Conservation (phyloP, 75 land plant species). For the Picea glauca region DNA sequence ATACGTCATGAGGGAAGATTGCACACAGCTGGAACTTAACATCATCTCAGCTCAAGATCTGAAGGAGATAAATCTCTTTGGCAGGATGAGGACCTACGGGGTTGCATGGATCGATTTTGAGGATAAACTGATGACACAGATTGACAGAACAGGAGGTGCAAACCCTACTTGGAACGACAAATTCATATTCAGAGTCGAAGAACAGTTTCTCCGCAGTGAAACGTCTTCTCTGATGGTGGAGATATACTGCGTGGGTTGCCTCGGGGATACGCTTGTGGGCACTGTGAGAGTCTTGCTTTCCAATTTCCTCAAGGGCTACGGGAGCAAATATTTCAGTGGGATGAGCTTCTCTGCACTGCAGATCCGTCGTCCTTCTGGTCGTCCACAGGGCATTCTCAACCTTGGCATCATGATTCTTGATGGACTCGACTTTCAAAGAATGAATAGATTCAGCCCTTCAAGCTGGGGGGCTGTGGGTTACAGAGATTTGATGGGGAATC, state of each 20-base stretch:
- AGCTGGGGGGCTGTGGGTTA: slow-evolving; percentile 25
- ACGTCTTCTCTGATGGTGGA: slow-evolving; percentile 40
- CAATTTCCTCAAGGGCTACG: slow-evolving; percentile 12
- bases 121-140: slow-evolving; percentile 28
- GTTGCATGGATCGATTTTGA: slow-evolving; percentile 35
- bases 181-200: slow-evolving; percentile 38
- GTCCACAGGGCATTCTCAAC: slow-evolving; percentile 62
- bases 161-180: slow-evolving; percentile 53
- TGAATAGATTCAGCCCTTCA: slow-evolving; percentile 23
- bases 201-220: slow-evolving; percentile 24
- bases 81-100: too few species aligned
- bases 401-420: slow-evolving; percentile 44
- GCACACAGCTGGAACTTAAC: too few species aligned
- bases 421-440: slow-evolving; percentile 8
- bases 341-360: slow-evolving; percentile 34
- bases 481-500: slow-evolving; percentile 20
- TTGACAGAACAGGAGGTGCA: slow-evolving; percentile 22
- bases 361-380: slow-evolving; percentile 52
- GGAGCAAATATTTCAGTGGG: neutral
- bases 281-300: slow-evolving; percentile 24
- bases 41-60: too few species aligned
- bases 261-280: slow-evolving; percentile 31
- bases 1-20: too few species aligned
- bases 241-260: slow-evolving; percentile 24
- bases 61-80: too few species aligned